Evolutionary conservation across 257 asterid genomes (phyloP).

Genomic region (Salvia splendens): DNA sequence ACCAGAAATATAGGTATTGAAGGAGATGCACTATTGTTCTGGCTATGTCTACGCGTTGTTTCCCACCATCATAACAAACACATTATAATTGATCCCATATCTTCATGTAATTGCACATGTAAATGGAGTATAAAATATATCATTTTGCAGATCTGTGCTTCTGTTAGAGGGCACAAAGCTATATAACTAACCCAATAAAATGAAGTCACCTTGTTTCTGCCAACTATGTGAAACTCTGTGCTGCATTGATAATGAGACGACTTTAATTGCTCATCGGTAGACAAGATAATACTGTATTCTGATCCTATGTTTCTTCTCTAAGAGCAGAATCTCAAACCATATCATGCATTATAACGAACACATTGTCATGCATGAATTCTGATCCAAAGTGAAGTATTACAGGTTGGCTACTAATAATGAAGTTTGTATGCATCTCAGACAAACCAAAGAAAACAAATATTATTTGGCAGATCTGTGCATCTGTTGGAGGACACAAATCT

Average conservation of each 20-base stretch:
- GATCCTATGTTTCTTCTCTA: background rate
- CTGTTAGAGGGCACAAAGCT: constrained; percentile 7
- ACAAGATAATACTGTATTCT: background rate
- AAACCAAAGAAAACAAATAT: too few species aligned
- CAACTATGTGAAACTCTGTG: background rate
- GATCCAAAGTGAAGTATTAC: too few species aligned
- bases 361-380: too few species aligned
- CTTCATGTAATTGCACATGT: background rate
- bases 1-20: background rate
- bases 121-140: background rate
- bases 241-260: background rate
- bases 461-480: too few species aligned
- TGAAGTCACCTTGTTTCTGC: background rate
- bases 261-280: constrained; percentile 10
- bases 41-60: constrained; percentile 25
- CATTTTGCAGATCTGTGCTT: constrained; percentile 12
- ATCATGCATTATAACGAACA: background rate
- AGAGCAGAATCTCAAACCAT: background rate
- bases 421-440: too few species aligned
- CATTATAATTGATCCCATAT: background rate
- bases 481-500: too few species aligned
- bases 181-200: background rate
- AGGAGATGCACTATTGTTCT: constrained; percentile 11
- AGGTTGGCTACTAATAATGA: too few species aligned
- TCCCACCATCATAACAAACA: constrained; percentile 22